Evolutionary conservation across 768 basidiomycete species (phyloP).

Genomic region (Pilatotrama ljubarskyi): DNA sequence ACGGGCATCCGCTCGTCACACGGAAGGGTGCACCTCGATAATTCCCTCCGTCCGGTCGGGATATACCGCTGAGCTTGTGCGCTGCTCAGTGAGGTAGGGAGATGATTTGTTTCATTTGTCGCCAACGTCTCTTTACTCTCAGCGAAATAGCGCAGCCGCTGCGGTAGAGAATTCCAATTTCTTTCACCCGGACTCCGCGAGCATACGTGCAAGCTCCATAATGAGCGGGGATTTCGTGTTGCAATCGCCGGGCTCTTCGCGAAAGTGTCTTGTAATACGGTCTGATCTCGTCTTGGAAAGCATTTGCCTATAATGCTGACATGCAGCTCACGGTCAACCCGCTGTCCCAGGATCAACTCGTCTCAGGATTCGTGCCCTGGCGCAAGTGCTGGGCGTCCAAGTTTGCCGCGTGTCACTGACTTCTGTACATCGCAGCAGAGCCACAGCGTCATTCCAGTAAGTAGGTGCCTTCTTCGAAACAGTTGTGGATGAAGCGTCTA

Average conservation of each 20-base stretch:
- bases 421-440: slow-evolving; percentile 8
- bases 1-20: background rate
- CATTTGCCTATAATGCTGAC: too few relatives aligned
- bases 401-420: slow-evolving; percentile 3
- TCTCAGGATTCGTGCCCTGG: background rate
- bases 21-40: background rate
- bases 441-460: slow-evolving; percentile 6
- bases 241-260: background rate
- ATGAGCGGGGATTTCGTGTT: too few relatives aligned
- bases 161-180: too few relatives aligned
- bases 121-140: too few relatives aligned
- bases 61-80: background rate
- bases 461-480: slow-evolving; percentile 3
- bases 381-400: background rate
- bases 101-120: background rate
- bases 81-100: background rate
- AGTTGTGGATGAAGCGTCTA: slow-evolving; percentile 8
- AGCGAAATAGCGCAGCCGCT: too few relatives aligned
- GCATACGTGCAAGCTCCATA: too few relatives aligned
- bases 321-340: background rate
- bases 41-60: background rate
- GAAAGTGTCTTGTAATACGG: too few relatives aligned
- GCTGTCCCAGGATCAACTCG: slow-evolving; percentile 5
- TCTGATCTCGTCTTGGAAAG: too few relatives aligned
- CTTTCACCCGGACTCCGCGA: too few relatives aligned